These are phyloP conservation scores for Starmerella etchellsii DNA, from an alignment of 805 yeast species.

Conservation along the genomic window DNA sequence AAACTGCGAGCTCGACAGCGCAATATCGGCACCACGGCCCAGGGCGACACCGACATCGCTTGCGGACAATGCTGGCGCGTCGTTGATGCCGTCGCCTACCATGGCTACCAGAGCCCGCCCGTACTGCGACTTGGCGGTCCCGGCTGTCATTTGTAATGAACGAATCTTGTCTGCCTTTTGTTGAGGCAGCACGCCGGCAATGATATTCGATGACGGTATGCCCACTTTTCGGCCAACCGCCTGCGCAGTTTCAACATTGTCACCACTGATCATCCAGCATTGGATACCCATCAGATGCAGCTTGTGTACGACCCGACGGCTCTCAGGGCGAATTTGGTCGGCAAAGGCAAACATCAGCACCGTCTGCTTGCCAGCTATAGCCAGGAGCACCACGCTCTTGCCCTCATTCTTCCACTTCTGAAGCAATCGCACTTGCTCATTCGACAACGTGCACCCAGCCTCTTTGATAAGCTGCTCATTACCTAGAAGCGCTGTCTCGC, in stretches of 20 bases:
- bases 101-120: constrained; percentile 43
- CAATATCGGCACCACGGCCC: constrained; percentile 65
- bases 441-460: constrained; percentile 28
- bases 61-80: constrained; percentile 63
- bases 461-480: constrained; percentile 50
- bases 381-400: constrained; percentile 50
- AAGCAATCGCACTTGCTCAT: constrained; percentile 28
- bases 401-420: constrained; percentile 48
- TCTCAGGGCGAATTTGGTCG: constrained; percentile 42
- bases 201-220: constrained; percentile 37
- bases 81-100: constrained; percentile 79
- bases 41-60: constrained; percentile 72
- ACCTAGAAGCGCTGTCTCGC: constrained; percentile 32
- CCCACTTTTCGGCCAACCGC: constrained; percentile 56
- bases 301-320: constrained; percentile 37
- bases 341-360: constrained; percentile 40
- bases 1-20: constrained; percentile 62
- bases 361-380: constrained; percentile 26
- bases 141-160: constrained; percentile 38
- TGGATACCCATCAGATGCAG: constrained; percentile 35
- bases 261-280: constrained; percentile 72
- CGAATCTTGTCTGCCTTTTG: constrained; percentile 52
- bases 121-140: constrained; percentile 12
- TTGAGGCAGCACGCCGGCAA: constrained; percentile 62
- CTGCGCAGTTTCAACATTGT: constrained; percentile 51